phyloP scores from a whole-genome alignment of 805 yeast species.

The Saccharomycopsis javanensis region DNA sequence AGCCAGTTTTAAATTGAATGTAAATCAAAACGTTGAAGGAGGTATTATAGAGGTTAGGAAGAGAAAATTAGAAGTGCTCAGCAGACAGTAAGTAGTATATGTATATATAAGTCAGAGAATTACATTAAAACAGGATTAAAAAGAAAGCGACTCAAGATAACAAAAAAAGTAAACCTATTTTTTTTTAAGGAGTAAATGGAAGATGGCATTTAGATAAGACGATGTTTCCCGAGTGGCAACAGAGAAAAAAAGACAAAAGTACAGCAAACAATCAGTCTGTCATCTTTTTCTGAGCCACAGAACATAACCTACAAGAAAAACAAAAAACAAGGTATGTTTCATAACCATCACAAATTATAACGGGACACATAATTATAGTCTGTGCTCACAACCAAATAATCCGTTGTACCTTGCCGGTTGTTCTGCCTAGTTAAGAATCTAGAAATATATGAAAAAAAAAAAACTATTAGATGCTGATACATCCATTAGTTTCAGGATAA shows the following conservation, averaged over 20 bases:
- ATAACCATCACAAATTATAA: too few species aligned
- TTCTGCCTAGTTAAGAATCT: too few species aligned
- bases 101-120: not conserved
- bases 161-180: not conserved
- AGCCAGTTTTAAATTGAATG: too few species aligned
- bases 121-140: not conserved
- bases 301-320: not conserved
- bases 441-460: too few species aligned
- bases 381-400: too few species aligned
- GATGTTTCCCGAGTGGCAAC: slow-evolving; percentile 1
- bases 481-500: too few species aligned
- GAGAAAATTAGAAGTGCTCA: not conserved
- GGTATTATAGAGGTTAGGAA: not conserved
- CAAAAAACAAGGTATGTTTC: too few species aligned
- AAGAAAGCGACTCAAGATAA: not conserved
- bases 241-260: not conserved
- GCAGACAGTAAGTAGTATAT: not conserved
- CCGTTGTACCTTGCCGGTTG: too few species aligned
- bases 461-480: too few species aligned
- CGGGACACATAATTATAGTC: too few species aligned
- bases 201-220: not conserved
- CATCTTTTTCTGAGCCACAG: not conserved
- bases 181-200: not conserved
- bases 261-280: slow-evolving; percentile 1
- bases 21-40: not conserved